Conservation (phyloP, 169 alveolate species). For the Eimeria sp. region DNA sequence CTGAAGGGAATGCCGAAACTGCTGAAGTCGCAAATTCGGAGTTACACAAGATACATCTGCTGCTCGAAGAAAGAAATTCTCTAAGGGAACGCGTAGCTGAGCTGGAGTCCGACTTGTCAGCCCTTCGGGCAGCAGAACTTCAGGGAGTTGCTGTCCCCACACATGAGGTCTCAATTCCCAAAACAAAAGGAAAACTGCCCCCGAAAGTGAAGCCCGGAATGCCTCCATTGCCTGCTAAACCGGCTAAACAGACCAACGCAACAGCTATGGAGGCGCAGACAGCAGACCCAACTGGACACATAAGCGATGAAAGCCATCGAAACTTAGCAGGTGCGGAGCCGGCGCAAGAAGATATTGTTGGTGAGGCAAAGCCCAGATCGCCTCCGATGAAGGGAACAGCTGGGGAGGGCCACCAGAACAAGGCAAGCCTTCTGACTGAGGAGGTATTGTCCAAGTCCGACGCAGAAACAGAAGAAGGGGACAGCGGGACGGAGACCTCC, state of each 20-base stretch:
- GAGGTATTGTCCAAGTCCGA: conserved; percentile 68
- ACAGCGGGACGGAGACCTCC: conserved; percentile 4
- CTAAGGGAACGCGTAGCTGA: conserved; percentile 49
- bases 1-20: not conserved
- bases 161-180: not conserved
- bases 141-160: not conserved
- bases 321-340: not conserved
- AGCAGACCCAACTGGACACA: not conserved
- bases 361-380: not conserved
- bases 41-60: not conserved
- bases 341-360: not conserved
- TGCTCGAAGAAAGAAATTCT: conserved; percentile 56
- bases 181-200: conserved; percentile 14
- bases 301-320: not conserved
- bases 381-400: not conserved
- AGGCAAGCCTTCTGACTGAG: conserved; percentile 60
- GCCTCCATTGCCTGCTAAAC: conserved; percentile 9
- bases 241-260: not conserved
- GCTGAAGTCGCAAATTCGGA: not conserved
- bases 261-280: not conserved
- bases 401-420: conserved; percentile 7
- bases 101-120: conserved; percentile 31
- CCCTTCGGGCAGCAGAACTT: not conserved
- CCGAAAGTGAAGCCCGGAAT: conserved; percentile 7
- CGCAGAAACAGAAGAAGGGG: conserved; percentile 76